Conservation (phyloP, 441 rosid species). For the Gossypium davidsonii region DNA sequence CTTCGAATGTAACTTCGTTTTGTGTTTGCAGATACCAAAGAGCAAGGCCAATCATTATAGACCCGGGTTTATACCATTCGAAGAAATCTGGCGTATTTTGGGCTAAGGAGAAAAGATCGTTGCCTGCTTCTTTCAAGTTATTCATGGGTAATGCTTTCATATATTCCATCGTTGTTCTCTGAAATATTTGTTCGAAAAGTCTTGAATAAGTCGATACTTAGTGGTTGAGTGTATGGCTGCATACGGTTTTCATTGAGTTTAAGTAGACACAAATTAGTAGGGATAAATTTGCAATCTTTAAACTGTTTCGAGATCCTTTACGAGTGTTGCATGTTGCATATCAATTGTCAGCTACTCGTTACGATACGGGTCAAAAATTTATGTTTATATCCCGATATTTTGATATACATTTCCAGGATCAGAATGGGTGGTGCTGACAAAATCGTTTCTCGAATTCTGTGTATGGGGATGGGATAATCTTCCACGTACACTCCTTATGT, state of each 20-base stretch:
- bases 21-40: slow-evolving; percentile 54
- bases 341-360: not conserved
- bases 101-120: slow-evolving; percentile 76
- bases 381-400: not conserved
- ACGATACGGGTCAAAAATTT: not conserved
- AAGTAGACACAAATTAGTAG: not conserved
- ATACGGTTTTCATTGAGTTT: not conserved
- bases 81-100: slow-evolving; percentile 77
- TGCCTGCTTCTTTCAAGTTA: slow-evolving; percentile 84
- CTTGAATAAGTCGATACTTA: not conserved
- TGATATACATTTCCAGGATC: slow-evolving; percentile 45
- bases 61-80: slow-evolving; percentile 81
- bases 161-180: not conserved
- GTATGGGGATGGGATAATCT: slow-evolving; percentile 95
- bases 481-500: slow-evolving; percentile 82
- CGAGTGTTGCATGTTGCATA: not conserved
- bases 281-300: not conserved
- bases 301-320: not conserved
- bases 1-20: not conserved
- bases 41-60: slow-evolving; percentile 82
- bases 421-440: slow-evolving; percentile 59
- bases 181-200: not conserved
- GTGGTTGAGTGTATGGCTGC: not conserved
- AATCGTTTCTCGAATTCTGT: slow-evolving; percentile 72
- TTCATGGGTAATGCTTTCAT: slow-evolving; percentile 48